Evolutionary conservation across 306 rosid species (phyloP), one percentile per base, ranked within the genome.

Genomic region (Cyamopsis tetragonoloba): DNA sequence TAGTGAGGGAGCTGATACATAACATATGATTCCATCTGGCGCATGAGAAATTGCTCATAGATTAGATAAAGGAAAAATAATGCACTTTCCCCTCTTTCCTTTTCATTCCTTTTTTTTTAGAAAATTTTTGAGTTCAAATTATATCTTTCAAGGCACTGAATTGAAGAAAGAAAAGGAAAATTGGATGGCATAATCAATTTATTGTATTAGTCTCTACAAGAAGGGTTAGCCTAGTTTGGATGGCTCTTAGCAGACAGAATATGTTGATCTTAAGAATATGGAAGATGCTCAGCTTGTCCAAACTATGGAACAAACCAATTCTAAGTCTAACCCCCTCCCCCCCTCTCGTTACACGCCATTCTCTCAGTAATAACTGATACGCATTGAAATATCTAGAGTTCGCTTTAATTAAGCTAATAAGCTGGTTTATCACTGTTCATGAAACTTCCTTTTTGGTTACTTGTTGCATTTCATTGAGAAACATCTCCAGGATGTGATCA

Each of bases 11-110:
- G n/a, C n/a, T n/a, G n/a, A n/a, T n/a, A n/a, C n/a, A n/a, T n/a
- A 17, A 15, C 14, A 54, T 66, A 41, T 23, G 68, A 64, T 71
- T 70, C 28, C 62, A 37, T 57, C 48, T 64, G 26, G 63, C 7
- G 24, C 18, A 9, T 27, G 14, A 56, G 48, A 70, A 50, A 24
- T 63, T 27, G 62, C 48, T 62, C 4, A 8, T 12, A 26, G 47
- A 53, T 62, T 53, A 47, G 48, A 28, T 22, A 41, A 76, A 42
- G 30, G 34, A 26, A 11, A 66, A 41, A 7, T 18, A 22, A 26
- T 8, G 72, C 22, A 30, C 49, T 54, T 53, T 61, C 23, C 41
- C 5, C 0, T n/a, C 8, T 24, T 31, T 39, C 5, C 0, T n/a
- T 5, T 24, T 31, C 31, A 2, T 19, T 62, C 24, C 12, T 26